Percentiles rank a stretch among this genome's conserved stretches.
phyloP scores from a whole-genome alignment of 192 early-diverging fungal species.

The Coemansia interrupta region DNA sequence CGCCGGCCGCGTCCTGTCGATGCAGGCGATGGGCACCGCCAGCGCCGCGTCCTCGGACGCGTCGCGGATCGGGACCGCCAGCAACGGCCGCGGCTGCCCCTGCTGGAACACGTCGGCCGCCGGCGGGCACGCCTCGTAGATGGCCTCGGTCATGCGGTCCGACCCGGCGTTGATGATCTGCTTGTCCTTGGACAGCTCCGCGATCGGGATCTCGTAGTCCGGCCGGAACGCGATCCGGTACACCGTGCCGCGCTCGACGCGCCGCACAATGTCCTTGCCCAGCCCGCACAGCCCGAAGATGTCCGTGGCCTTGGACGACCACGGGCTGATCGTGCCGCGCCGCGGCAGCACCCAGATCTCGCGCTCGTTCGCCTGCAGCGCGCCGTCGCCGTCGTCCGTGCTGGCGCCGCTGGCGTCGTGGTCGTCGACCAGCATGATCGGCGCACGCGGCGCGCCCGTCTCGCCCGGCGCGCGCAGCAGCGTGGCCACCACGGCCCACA shows the following conservation, averaged over 20 bases:
- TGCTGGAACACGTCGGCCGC: conserved; percentile 69
- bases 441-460: conserved; percentile 12
- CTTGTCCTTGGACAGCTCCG: conserved; percentile 52
- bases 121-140: conserved; percentile 64
- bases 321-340: conserved; percentile 95
- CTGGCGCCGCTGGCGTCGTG: not conserved
- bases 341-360: conserved; percentile 78
- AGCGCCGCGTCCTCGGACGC: conserved; percentile 4
- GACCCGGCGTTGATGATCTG: conserved; percentile 55
- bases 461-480: conserved; percentile 42
- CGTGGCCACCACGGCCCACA: conserved; percentile 32
- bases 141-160: conserved; percentile 94
- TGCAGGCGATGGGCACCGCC: conserved; percentile 26
- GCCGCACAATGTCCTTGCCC: conserved; percentile 55
- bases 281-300: conserved; percentile 92
- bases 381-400: conserved; percentile 5
- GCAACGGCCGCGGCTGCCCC: conserved; percentile 59
- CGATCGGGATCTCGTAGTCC: conserved; percentile 13
- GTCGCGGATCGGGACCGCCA: conserved; percentile 55
- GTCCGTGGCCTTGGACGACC: conserved; percentile 99
- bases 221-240: conserved; percentile 61
- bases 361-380: conserved; percentile 13
- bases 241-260: conserved; percentile 87
- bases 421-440: conserved; percentile 30
- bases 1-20: conserved; percentile 9